phyloP scores from a whole-genome alignment of 768 basidiomycete species.

The Rhizopogon vinicolor region DNA sequence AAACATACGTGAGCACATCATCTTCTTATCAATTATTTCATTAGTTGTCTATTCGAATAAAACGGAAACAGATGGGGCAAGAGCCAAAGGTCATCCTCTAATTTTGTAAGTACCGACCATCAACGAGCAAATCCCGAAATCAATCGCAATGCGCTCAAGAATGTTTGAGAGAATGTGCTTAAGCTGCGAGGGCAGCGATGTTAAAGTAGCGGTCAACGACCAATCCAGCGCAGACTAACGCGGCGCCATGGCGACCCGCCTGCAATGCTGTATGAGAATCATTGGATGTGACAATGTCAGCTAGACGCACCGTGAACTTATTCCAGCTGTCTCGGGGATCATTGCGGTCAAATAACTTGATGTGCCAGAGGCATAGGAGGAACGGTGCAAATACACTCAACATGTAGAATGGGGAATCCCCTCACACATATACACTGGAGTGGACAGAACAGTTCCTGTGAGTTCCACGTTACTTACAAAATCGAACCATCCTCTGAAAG shows the following conservation, averaged over 20 bases:
- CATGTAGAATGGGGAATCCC: constrained; percentile 37
- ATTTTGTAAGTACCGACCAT: no score
- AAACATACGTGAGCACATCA: no score
- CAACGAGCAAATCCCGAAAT: no score
- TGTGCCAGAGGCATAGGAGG: neutral
- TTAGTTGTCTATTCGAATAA: no score
- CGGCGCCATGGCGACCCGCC: neutral
- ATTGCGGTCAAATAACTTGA: neutral
- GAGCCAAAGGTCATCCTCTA: no score
- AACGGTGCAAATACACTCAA: neutral
- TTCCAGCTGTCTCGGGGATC: neutral
- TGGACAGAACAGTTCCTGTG: constrained; percentile 82
- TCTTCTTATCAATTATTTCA: no score
- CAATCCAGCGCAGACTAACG: neutral
- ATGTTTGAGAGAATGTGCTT: neutral
- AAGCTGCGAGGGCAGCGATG: neutral
- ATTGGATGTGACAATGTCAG: no score
- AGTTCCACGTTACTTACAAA: constrained; percentile 18
- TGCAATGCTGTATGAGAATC: neutral
- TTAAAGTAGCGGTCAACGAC: neutral
- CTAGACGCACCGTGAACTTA: neutral
- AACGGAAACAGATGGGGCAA: no score
- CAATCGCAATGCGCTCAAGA: no score
- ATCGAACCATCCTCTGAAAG: constrained; percentile 7
- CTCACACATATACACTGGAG: constrained; percentile 81